Percentiles rank a stretch among this genome's conserved stretches.
Conservation (phyloP, 805 yeast genomes). For the Myxozyma sirexii region DNA sequence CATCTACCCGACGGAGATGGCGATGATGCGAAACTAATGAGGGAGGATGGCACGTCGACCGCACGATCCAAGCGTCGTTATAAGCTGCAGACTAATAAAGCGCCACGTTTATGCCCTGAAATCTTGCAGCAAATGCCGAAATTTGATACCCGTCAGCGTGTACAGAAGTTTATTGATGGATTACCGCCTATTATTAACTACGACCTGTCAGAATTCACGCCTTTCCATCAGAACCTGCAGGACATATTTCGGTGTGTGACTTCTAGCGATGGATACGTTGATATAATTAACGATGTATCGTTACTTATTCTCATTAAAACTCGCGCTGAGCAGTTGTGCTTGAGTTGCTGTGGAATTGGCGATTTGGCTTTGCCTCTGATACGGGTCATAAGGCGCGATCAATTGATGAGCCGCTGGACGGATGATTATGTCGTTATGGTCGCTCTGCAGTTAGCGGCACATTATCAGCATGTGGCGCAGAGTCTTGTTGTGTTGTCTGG, state of each 20-base stretch:
- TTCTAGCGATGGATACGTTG: neutral
- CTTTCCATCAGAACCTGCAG: neutral
- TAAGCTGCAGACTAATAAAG: neutral
- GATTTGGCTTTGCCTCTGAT: neutral
- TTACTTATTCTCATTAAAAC: neutral
- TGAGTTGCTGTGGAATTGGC: neutral
- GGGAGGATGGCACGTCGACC: neutral
- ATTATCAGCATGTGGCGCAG: neutral
- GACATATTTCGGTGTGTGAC: neutral
- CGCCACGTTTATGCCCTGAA: neutral
- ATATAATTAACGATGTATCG: neutral
- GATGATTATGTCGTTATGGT: neutral
- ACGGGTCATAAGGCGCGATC: neutral
- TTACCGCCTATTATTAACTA: neutral
- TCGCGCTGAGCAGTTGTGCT: neutral
- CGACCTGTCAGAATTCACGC: neutral
- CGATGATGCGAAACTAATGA: no score
- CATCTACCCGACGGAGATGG: neutral
- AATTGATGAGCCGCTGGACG: conserved; percentile 5
- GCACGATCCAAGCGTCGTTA: neutral
- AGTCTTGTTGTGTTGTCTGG: neutral
- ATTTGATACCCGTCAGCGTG: neutral
- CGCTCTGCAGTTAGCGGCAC: neutral
- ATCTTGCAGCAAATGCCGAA: conserved; percentile 4
- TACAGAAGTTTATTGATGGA: neutral